phyloP scores from a whole-genome alignment of 2,329 filamentous ascomycete species.

The Penicillium occitanis region DNA sequence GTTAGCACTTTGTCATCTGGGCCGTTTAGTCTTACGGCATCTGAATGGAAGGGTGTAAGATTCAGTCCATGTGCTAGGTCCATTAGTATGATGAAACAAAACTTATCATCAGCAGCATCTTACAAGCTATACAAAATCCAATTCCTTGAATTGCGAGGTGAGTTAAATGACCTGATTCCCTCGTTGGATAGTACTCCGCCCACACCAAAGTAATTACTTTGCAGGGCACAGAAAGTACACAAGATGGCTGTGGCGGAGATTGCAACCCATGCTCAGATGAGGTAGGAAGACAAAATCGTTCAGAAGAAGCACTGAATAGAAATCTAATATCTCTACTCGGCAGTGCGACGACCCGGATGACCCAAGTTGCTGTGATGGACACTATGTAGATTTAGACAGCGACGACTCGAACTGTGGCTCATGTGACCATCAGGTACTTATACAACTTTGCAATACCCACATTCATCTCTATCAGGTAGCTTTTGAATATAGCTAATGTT shows the following conservation, averaged over 20 bases:
- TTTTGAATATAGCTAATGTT: no score
- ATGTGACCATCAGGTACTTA: neutral
- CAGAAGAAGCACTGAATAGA: no score
- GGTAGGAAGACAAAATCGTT: neutral
- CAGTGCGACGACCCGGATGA: neutral
- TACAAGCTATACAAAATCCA: neutral
- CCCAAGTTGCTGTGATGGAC: neutral
- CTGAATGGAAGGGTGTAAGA: neutral
- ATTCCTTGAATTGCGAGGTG: neutral
- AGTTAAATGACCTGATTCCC: neutral
- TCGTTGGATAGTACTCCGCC: neutral
- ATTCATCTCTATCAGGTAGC: no score
- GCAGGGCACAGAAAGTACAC: neutral
- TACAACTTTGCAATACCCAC: no score
- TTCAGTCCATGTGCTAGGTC: neutral
- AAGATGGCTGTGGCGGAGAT: neutral
- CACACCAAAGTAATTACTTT: neutral
- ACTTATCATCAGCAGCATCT: neutral
- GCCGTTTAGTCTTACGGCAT: neutral
- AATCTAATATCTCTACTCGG: neutral
- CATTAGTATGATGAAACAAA: neutral
- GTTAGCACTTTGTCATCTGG: neutral
- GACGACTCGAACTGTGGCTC: neutral
- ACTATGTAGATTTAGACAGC: neutral
- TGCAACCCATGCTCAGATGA: neutral